A percentile compares a stretch with the other conserved stretches of the same genome.
Evolutionary conservation across 352 stramenopile genomes (phyloP).

Genomic region (Globisporangium megalacanthum): DNA sequence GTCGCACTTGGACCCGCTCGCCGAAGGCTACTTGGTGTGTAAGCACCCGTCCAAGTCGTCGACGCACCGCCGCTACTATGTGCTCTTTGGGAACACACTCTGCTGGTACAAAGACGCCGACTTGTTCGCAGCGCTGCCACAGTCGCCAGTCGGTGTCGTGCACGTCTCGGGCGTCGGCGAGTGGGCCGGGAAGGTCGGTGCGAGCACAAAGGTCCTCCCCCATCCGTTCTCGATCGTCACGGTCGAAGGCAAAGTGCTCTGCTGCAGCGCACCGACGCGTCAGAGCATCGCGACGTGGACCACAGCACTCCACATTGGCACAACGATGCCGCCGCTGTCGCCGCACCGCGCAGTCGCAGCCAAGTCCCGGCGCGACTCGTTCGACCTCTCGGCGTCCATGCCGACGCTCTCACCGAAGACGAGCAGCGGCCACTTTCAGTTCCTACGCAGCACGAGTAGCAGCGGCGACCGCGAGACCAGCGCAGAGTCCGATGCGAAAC

Average conservation of each 20-base stretch:
- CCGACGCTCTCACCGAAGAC: conserved; percentile 8
- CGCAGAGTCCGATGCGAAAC: neutral
- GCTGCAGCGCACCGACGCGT: conserved; percentile 52
- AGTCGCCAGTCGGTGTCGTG: conserved; percentile 49
- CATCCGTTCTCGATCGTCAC: conserved; percentile 57
- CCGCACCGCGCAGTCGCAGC: conserved; percentile 62
- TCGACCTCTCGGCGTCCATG: conserved; percentile 44
- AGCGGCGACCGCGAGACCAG: neutral
- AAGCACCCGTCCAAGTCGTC: conserved; percentile 53
- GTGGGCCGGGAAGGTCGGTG: conserved; percentile 58
- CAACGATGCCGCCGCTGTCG: conserved; percentile 72
- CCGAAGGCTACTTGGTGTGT: conserved; percentile 64
- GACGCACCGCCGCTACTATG: conserved; percentile 77
- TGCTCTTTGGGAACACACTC: conserved; percentile 69
- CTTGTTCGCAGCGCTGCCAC: conserved; percentile 38
- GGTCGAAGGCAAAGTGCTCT: conserved; percentile 62
- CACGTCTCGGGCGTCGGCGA: conserved; percentile 57
- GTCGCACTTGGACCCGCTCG: conserved; percentile 63
- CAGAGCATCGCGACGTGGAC: conserved; percentile 70
- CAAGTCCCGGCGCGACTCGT: conserved; percentile 60
- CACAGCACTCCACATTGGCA: conserved; percentile 57
- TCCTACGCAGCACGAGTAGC: conserved; percentile 1
- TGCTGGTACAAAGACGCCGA: conserved; percentile 80
- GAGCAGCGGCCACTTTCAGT: conserved; percentile 7
- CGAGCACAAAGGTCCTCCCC: conserved; percentile 39